Evolutionary conservation across 805 yeast species (phyloP).

Genomic region (Candida ovalis): DNA sequence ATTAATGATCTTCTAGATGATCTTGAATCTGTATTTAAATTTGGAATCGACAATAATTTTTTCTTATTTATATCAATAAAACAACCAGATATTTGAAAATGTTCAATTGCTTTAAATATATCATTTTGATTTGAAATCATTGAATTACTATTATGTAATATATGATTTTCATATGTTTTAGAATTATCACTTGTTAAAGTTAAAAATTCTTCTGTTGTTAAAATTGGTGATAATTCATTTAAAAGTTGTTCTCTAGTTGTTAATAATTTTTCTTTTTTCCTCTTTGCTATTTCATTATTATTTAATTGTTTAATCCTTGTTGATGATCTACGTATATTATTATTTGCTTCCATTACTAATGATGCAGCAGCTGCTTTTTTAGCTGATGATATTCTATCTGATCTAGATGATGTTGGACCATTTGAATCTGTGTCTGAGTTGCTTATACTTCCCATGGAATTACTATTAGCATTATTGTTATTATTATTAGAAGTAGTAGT

Average conservation of each 20-base stretch:
- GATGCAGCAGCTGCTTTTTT: not conserved
- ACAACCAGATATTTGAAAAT: conserved; percentile 5
- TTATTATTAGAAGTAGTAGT: too few relatives aligned
- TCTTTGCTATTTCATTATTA: not conserved
- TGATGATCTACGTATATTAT: conserved; percentile 1
- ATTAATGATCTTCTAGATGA: not conserved
- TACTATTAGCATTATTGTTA: not conserved
- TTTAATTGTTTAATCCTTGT: conserved; percentile 9
- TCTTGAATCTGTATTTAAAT: not conserved
- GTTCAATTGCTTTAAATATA: conserved; percentile 12
- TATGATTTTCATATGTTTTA: conserved; percentile 21
- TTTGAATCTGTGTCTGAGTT: conserved; percentile 3
- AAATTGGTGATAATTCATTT: conserved; percentile 31
- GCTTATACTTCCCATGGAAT: not conserved
- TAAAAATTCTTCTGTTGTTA: conserved; percentile 31
- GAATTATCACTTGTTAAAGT: conserved; percentile 27
- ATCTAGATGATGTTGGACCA: conserved; percentile 12
- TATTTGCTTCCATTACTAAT: not conserved
- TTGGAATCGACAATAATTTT: not conserved
- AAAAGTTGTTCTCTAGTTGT: conserved; percentile 12
- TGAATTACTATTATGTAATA: conserved; percentile 20
- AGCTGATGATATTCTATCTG: conserved; percentile 8
- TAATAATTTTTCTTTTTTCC: not conserved
- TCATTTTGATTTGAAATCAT: conserved; percentile 20
- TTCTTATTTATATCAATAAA: not conserved